phyloP scores from a whole-genome alignment of 2,329 filamentous ascomycete species.

The Neopestalotiopsis clavispora region DNA sequence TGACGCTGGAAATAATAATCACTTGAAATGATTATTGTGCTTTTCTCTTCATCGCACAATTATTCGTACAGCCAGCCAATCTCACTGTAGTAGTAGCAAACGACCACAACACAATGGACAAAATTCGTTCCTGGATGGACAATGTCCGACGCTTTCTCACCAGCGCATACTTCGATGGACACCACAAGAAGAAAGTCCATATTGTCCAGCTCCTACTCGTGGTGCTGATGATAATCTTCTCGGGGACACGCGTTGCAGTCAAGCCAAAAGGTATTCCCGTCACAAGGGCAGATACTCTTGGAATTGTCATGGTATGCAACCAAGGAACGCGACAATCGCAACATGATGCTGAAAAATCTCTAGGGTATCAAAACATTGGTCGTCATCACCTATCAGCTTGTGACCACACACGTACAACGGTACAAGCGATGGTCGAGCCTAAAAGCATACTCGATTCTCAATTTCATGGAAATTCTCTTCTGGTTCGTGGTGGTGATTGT shows the following conservation, averaged over 20 bases:
- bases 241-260: not conserved
- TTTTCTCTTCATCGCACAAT: not conserved
- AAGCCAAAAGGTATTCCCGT: not conserved
- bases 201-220: not conserved
- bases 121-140: not conserved
- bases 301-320: not conserved
- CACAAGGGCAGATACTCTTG: not conserved
- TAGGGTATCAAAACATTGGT: slow-evolving; percentile 1
- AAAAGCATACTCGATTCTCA: not conserved
- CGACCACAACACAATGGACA: not conserved
- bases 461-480: not conserved
- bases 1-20: no score
- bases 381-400: slow-evolving; percentile 1
- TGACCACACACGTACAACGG: not conserved
- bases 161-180: not conserved
- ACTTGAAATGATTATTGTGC: not conserved
- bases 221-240: not conserved
- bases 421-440: not conserved
- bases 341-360: not conserved
- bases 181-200: not conserved
- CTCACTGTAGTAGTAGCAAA: accelerated
- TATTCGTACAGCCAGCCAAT: not conserved
- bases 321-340: not conserved
- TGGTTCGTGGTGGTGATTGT: not conserved
- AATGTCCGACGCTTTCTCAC: not conserved